Base-by-base conservation (phyloP, 2,329 filamentous ascomycete species). In the Pestalotiopsis fici region DNA sequence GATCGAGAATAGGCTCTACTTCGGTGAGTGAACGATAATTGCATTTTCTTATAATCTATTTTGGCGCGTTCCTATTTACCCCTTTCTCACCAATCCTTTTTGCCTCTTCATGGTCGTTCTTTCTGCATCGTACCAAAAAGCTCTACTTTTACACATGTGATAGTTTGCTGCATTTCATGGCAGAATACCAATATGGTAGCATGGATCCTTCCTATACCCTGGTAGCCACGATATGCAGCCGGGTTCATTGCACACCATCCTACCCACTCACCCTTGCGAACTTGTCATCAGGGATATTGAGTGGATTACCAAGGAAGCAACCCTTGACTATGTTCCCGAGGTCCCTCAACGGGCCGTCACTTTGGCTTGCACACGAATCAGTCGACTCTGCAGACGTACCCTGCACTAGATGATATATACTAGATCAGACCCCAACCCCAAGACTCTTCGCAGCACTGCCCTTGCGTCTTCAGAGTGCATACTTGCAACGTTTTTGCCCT, bases 241-340 rank as follows among this genome's bases (percentile, higher is more conserved):
- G 28, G 59, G 31, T 35, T 61, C n/a, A 18, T 35, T 23, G 12
- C 61, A 21, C 61, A 31, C 31, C 43, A 64, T 37, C n/a, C 31
- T 21, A 35, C 21, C 60, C 23, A n/a, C 28, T 31, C 47, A 64
- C 50, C 61, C 61, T 64, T 27, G 61, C 61, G 18, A 28, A 13
- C 47, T 28, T 50, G 27, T 27, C 55, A 61, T 23, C 47, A 31
- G 15, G 47, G 31, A 31, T 55, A n/a, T 23, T 23, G 61, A 55
- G 61, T 64, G 61, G 61, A 54, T 64, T 64, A 64, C 61, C 61
- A 64, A 64, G 12, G 21, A 56, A 47, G 25, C 61, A 12, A 54
- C 61, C 61, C 61, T 64, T 54, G 47, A 21, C 21, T 12, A 64
- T 27, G 23, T 64, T 64, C 39, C 60, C 61, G 39, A 64, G 61